A percentile compares a stretch with the other conserved stretches of the same genome.
Conservation (phyloP, 106 monocot genomes). For the Dioscorea dumetorum region DNA sequence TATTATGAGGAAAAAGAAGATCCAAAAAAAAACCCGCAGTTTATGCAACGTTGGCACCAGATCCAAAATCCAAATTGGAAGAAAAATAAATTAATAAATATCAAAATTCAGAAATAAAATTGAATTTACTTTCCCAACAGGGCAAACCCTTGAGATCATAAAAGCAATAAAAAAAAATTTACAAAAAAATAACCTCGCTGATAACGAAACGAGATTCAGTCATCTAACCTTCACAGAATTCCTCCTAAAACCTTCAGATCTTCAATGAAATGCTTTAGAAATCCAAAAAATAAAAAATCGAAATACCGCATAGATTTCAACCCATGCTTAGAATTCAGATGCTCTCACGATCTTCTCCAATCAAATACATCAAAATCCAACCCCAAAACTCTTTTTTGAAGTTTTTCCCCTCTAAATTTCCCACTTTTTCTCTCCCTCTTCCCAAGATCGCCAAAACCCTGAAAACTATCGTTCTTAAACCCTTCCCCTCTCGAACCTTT, state of each 20-base stretch:
- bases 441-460: not conserved
- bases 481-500: not conserved
- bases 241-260: not conserved
- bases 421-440: not conserved
- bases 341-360: not conserved
- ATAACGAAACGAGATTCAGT: not conserved
- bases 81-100: not conserved
- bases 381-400: not conserved
- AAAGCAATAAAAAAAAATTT: not conserved
- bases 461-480: not conserved
- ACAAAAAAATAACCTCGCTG: no score
- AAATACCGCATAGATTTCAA: not conserved
- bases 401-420: not conserved
- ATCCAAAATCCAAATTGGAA: no score
- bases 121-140: not conserved
- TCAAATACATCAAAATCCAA: not conserved
- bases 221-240: not conserved
- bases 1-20: no score
- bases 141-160: not conserved
- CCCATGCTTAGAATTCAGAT: not conserved
- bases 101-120: not conserved
- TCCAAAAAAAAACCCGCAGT: no score
- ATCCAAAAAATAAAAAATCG: not conserved
- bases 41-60: no score
- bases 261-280: not conserved